phyloP scores from a whole-genome alignment of 2,329 filamentous ascomycete species.

The Metarhizium humberi region DNA sequence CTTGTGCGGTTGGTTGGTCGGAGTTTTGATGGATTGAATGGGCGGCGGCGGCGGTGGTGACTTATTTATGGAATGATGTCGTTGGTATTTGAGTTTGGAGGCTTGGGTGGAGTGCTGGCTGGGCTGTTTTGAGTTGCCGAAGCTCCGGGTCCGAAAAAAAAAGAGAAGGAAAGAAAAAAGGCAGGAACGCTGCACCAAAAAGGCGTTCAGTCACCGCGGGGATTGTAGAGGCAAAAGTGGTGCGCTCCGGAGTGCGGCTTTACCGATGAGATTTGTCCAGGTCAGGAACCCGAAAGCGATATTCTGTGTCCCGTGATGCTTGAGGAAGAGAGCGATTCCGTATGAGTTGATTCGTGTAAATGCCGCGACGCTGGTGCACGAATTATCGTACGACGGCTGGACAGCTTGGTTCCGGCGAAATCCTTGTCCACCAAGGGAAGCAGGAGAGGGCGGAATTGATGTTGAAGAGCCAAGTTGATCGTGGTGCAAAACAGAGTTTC shows the following conservation, averaged over 20 bases:
- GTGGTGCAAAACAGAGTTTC: no score
- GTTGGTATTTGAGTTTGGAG: not conserved
- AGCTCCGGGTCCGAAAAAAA: not conserved
- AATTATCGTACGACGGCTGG: not conserved
- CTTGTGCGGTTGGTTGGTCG: not conserved
- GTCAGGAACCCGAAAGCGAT: no score
- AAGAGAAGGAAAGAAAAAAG: not conserved
- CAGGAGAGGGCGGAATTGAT: no score
- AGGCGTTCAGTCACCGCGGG: constrained; percentile 1
- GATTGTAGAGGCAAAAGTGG: not conserved
- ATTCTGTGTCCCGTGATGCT: no score
- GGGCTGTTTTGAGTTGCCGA: not conserved
- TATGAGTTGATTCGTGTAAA: not conserved
- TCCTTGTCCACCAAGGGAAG: not conserved
- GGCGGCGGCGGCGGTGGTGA: no score
- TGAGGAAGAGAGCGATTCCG: no score
- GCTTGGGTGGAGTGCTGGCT: not conserved
- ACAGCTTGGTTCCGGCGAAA: not conserved
- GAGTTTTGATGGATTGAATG: no score
- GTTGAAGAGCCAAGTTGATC: no score
- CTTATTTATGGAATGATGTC: not conserved
- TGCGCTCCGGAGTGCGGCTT: not conserved
- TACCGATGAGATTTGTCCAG: not conserved
- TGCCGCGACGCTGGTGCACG: not conserved
- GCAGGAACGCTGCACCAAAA: not conserved